Percentiles rank a stretch among this genome's conserved stretches.
Conservation (phyloP, 805 yeast species). For the Saccharomycopsis schoenii region DNA sequence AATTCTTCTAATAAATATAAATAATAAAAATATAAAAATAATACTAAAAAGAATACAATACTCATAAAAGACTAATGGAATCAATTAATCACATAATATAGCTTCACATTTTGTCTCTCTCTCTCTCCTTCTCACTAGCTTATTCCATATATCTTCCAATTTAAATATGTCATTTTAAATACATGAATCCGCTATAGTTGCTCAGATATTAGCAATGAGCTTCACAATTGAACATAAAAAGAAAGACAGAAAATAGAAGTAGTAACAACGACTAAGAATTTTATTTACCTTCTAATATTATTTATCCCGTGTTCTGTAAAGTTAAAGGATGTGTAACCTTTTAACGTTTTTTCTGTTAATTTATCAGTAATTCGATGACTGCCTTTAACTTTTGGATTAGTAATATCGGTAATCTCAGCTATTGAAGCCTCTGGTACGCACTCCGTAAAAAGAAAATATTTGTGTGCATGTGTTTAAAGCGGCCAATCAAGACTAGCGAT, state of each 20-base stretch:
- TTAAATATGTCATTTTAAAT: not conserved
- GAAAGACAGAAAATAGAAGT: not conserved
- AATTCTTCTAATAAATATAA: not conserved
- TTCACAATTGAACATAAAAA: not conserved
- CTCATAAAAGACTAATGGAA: not conserved
- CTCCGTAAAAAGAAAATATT: not conserved
- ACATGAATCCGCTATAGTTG: not conserved
- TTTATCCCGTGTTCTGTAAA: too few species aligned
- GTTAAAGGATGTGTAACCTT: too few species aligned
- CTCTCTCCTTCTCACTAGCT: not conserved
- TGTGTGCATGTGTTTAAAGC: not conserved
- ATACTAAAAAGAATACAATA: not conserved
- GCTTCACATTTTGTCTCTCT: not conserved
- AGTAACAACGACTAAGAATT: not conserved
- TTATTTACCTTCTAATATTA: too few species aligned
- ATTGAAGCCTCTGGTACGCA: not conserved
- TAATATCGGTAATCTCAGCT: too few species aligned
- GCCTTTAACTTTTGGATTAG: too few species aligned
- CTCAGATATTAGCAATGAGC: not conserved
- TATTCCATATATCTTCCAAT: not conserved
- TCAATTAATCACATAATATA: not conserved
- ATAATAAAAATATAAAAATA: not conserved
- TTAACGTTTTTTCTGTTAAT: too few species aligned
- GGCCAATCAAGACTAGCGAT: not conserved
- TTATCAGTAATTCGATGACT: too few species aligned